A percentile compares a stretch with the other conserved stretches of the same genome.
phyloP scores from a whole-genome alignment of 441 rosid species.

The Gossypium laxum region DNA sequence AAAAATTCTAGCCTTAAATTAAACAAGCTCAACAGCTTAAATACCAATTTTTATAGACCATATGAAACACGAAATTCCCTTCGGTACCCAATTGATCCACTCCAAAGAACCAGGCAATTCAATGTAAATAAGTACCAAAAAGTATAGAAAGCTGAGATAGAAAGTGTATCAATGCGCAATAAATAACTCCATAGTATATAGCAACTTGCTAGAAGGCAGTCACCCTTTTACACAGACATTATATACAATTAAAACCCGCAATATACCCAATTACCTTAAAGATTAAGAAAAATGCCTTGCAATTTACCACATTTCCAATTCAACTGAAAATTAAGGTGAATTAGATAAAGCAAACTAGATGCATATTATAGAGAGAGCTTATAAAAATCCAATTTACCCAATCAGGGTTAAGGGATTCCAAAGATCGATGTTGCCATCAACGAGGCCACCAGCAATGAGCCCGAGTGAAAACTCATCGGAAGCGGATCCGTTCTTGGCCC shows the following conservation, averaged over 20 bases:
- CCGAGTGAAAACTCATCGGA: conserved; percentile 71
- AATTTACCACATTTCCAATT: neutral
- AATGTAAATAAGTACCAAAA: neutral
- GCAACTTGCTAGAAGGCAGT: neutral
- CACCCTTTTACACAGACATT: neutral
- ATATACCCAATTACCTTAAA: neutral
- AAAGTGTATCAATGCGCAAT: neutral
- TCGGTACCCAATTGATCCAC: neutral
- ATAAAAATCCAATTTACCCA: conserved; percentile 38
- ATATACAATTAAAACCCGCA: neutral
- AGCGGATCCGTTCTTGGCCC: conserved; percentile 80
- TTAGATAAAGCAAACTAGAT: neutral
- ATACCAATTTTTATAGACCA: neutral
- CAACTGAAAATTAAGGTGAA: neutral
- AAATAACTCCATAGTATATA: neutral
- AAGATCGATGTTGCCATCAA: conserved; percentile 75
- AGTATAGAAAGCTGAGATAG: neutral
- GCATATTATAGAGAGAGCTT: neutral
- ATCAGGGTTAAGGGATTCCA: conserved; percentile 79
- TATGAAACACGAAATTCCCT: neutral
- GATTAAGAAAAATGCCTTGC: neutral
- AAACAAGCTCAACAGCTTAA: neutral
- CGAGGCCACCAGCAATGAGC: conserved; percentile 89
- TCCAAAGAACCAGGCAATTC: neutral
- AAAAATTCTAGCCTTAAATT: neutral